Evolutionary conservation across 257 asterid species (phyloP).

Genomic region (Solanum tarijense): DNA sequence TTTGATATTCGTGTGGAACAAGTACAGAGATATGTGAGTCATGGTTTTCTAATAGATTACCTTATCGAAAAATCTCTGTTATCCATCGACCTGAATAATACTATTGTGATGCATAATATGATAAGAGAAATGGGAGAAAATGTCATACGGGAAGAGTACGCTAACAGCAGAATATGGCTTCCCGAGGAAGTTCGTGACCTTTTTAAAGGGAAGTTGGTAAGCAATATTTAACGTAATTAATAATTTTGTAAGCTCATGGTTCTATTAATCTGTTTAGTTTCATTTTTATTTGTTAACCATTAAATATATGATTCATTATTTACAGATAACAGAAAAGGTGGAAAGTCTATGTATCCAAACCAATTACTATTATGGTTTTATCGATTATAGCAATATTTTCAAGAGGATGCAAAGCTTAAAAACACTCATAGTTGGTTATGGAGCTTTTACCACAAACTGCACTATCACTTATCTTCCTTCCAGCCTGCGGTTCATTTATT

Average conservation of each 20-base stretch:
- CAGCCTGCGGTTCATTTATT: neutral
- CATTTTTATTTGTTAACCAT: neutral
- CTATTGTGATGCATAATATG: neutral
- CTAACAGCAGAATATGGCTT: neutral
- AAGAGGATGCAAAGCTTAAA: no score
- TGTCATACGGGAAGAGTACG: neutral
- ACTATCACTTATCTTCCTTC: neutral
- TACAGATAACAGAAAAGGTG: no score
- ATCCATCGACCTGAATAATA: rapidly evolving
- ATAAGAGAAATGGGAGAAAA: neutral
- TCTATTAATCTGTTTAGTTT: no score
- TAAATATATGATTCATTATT: no score
- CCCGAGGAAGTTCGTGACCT: neutral
- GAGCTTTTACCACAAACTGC: no score
- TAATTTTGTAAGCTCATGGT: rapidly evolving
- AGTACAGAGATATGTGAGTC: rapidly evolving
- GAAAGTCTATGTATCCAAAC: no score
- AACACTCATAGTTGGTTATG: no score
- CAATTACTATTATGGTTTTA: no score
- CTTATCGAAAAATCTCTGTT: neutral
- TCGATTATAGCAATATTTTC: no score
- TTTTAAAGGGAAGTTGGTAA: neutral
- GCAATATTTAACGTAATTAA: neutral
- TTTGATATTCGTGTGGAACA: rapidly evolving
- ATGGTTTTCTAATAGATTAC: neutral